Conservation (phyloP, 2,329 filamentous ascomycete species). For the Hypoxylon sp. region DNA sequence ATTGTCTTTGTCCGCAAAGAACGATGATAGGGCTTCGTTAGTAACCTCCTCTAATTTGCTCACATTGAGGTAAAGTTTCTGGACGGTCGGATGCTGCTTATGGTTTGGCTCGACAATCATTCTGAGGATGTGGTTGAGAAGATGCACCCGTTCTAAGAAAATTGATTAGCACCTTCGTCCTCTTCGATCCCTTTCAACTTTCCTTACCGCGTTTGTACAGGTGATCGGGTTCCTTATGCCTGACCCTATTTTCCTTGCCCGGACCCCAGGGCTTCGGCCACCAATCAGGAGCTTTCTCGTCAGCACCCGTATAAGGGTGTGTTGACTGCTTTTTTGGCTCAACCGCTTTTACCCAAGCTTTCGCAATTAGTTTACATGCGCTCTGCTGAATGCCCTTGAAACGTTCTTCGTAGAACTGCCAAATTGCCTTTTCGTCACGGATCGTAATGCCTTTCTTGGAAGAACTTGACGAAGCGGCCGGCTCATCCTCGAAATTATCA, state of each 20-base stretch:
- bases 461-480: conserved; percentile 57
- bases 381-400: conserved; percentile 79
- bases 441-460: conserved; percentile 66
- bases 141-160: conserved; percentile 68
- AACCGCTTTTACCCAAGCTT: conserved; percentile 81
- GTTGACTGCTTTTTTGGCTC: conserved; percentile 84
- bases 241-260: conserved; percentile 68
- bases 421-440: conserved; percentile 68
- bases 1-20: conserved; percentile 70
- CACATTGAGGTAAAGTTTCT: conserved; percentile 68
- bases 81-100: conserved; percentile 66
- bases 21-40: conserved; percentile 69
- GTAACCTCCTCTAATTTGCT: conserved; percentile 72
- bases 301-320: conserved; percentile 78
- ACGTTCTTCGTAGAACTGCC: conserved; percentile 72
- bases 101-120: conserved; percentile 68
- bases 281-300: conserved; percentile 75
- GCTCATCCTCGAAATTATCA: conserved; percentile 60
- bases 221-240: conserved; percentile 82
- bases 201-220: conserved; percentile 74
- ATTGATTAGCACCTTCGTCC: conserved; percentile 20
- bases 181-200: conserved; percentile 24
- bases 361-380: conserved; percentile 79
- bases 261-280: conserved; percentile 73
- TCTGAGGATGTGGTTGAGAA: conserved; percentile 73